Evolutionary conservation across 2,329 filamentous ascomycete genomes (phyloP).

Genomic region (Fusarium pseudograminearum): DNA sequence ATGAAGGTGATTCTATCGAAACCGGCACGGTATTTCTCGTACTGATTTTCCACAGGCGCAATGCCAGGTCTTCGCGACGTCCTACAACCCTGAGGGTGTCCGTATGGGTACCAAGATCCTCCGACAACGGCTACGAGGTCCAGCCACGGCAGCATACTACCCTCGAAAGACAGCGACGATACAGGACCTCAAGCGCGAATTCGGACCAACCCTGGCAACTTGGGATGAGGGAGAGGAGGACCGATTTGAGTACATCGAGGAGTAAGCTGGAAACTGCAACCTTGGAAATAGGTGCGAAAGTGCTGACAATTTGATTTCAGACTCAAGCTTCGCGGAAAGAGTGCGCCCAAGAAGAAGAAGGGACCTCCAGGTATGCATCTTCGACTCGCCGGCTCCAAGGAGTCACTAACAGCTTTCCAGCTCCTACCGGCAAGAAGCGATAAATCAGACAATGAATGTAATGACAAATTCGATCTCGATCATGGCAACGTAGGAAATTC

Average conservation of each 20-base stretch:
- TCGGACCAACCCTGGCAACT: constrained; percentile 73
- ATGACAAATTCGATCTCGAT: constrained; percentile 27
- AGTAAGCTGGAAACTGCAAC: constrained; percentile 58
- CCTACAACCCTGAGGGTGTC: constrained; percentile 85
- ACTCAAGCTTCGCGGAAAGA: constrained; percentile 84
- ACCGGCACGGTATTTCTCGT: not conserved
- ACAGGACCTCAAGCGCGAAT: constrained; percentile 77
- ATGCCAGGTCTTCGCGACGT: constrained; percentile 91
- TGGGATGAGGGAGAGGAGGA: constrained; percentile 84
- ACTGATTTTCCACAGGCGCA: constrained; percentile 71
- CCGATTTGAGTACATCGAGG: constrained; percentile 79
- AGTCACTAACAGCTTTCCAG: constrained; percentile 40
- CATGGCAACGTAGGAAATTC: not conserved
- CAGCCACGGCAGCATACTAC: constrained; percentile 87
- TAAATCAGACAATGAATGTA: constrained; percentile 37
- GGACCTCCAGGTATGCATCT: constrained; percentile 56
- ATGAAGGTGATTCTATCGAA: constrained; percentile 72
- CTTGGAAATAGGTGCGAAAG: not conserved
- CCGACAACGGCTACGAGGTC: constrained; percentile 88
- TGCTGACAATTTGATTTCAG: constrained; percentile 58
- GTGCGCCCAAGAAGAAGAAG: constrained; percentile 88
- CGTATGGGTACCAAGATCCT: constrained; percentile 93
- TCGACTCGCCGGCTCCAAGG: not conserved
- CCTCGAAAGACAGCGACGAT: constrained; percentile 79
- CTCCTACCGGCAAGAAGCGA: constrained; percentile 50